Percentiles rank a stretch among this genome's conserved stretches.
Conservation (phyloP, 179 eudicot genomes). For the Spinacia oleracea region DNA sequence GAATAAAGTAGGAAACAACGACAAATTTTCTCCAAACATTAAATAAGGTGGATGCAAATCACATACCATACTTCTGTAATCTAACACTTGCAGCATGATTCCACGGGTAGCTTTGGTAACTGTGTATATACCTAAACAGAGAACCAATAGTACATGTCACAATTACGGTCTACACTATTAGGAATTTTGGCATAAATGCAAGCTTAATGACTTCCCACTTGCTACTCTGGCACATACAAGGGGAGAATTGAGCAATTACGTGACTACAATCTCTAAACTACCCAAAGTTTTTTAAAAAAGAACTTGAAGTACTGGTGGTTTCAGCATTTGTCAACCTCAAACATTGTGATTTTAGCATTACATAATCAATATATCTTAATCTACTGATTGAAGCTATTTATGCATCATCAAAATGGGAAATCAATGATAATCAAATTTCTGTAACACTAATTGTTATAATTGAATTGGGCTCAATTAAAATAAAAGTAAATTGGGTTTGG, state of each 20-base stretch:
- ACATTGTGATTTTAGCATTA: too few species aligned
- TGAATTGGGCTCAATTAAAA: too few species aligned
- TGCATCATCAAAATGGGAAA: too few species aligned
- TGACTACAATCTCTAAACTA: not conserved
- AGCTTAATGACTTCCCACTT: not conserved
- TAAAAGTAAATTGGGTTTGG: too few species aligned
- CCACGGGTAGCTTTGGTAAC: constrained; percentile 98
- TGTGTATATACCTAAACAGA: constrained; percentile 81
- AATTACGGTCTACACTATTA: not conserved
- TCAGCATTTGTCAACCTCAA: not conserved
- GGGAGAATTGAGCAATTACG: not conserved
- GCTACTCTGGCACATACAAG: not conserved
- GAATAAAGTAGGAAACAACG: not conserved
- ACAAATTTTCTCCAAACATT: not conserved
- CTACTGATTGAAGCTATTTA: too few species aligned
- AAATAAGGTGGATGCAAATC: not conserved
- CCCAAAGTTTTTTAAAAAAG: not conserved
- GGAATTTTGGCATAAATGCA: not conserved
- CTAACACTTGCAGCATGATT: constrained; percentile 91
- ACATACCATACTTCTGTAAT: constrained; percentile 82
- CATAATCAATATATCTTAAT: too few species aligned
- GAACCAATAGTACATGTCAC: constrained; percentile 12
- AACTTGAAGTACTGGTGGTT: not conserved
- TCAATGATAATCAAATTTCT: too few species aligned
- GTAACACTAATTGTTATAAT: too few species aligned